Evolutionary conservation across 208 protist species (phyloP), one percentile per base, ranked within the genome.

Genomic region (Acanthamoeba lenticulata): DNA sequence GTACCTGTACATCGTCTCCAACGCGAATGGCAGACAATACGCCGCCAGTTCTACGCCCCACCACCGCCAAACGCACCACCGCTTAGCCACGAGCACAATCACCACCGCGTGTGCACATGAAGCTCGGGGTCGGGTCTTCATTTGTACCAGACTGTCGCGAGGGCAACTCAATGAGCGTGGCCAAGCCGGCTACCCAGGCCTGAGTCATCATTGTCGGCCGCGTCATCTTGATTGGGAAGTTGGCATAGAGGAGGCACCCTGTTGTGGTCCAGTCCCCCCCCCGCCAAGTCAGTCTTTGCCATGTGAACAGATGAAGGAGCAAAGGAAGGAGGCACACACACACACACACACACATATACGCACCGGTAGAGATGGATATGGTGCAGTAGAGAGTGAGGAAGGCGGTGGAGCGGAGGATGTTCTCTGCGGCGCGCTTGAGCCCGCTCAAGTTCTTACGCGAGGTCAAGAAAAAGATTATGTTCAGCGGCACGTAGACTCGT

Each of bases 401-500:
- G 52, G 83, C 83, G 24, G 83, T 49, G 29, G 83, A 90, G 1
- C 55, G 83, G 3, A 69, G 6, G 55, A 90, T 69, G 34, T 90
- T 90, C 36, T 69, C 52, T 4, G 42, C 34, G 17, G 74, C 74
- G 47, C 74, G 36, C 44, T 85, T 49, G 24, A 90, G 52, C 32
- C 83, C 55, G 27, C 1, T 67, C 27, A 67, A 21, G 45, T 60
- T 69, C 83, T 90, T 90, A 2, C 40, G 44, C 34, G 32, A 29
- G 49, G 83, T 49, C 52, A 90, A 36, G 83, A 90, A 90, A 49
- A 90, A 90, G 29, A 90, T 47, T 32, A 90, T 36, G 52, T 90
- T 69, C 32, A 90, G 83, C 36, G 83, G 83, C 32, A 90, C 55
- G 52, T 90, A 90, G 36, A 90, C n/a, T 40, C 55, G 45, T 5